A percentile compares a stretch with the other conserved stretches of the same genome.
Evolutionary conservation across 2,329 filamentous ascomycete genomes (phyloP).

Genomic region (Taxawa tesnikishii): DNA sequence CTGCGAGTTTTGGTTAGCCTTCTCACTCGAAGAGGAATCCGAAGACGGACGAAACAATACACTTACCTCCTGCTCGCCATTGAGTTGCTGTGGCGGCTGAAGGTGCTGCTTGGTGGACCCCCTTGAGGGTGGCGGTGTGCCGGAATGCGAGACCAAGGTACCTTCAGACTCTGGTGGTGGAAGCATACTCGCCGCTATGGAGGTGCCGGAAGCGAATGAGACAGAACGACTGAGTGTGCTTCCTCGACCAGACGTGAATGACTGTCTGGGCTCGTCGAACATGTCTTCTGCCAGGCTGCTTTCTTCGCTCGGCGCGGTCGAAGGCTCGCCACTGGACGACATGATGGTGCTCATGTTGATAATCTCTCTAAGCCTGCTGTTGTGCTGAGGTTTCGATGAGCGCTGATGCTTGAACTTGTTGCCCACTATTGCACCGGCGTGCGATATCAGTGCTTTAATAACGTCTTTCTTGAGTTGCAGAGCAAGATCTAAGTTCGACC

Average conservation of each 20-base stretch:
- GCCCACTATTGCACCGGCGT: slow-evolving; percentile 89
- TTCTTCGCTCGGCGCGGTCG: not conserved
- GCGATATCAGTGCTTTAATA: slow-evolving; percentile 84
- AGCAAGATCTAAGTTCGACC: slow-evolving; percentile 93
- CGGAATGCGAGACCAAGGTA: too few species aligned
- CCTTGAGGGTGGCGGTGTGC: too few species aligned
- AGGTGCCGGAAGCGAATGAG: not conserved
- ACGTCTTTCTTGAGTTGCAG: slow-evolving; percentile 89
- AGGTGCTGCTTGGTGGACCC: too few species aligned
- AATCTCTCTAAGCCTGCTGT: slow-evolving; percentile 67
- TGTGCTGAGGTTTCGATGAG: slow-evolving; percentile 60
- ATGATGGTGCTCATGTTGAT: slow-evolving; percentile 61
- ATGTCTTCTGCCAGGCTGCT: not conserved
- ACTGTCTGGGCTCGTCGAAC: slow-evolving; percentile 1
- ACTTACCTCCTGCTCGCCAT: too few species aligned
- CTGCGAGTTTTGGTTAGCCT: too few species aligned
- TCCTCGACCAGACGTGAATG: slow-evolving; percentile 4
- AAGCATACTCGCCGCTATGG: not conserved
- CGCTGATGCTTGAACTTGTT: slow-evolving; percentile 93
- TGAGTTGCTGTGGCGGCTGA: too few species aligned
- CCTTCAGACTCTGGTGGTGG: slow-evolving; percentile 1
- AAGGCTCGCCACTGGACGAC: slow-evolving; percentile 1
- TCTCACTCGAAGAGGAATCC: too few species aligned
- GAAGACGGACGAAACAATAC: too few species aligned
- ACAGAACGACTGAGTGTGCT: slow-evolving; percentile 1